Conservation (phyloP, 305 asterid species). For the Rubia balearica region DNA sequence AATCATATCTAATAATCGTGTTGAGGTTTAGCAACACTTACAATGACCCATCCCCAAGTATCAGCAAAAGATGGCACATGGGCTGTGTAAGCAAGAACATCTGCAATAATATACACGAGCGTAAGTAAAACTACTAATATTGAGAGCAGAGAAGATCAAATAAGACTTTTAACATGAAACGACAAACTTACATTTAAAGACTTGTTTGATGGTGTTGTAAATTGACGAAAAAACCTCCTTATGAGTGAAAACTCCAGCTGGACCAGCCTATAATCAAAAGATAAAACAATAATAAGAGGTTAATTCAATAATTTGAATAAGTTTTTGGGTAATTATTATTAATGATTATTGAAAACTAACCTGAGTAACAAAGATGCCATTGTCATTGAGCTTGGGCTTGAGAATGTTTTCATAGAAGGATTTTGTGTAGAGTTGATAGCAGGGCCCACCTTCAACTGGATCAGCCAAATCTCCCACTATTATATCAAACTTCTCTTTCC, state of each 20-base stretch:
- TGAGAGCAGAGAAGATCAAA: too few relatives aligned
- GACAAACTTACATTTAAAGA: slow-evolving; percentile 68
- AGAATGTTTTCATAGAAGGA: slow-evolving; percentile 74
- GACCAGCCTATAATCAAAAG: slow-evolving; percentile 58
- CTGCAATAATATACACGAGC: slow-evolving; percentile 24
- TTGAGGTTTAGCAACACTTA: slow-evolving; percentile 20
- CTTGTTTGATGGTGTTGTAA: slow-evolving; percentile 85
- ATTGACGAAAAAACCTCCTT: slow-evolving; percentile 92
- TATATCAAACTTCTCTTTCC: slow-evolving; percentile 68
- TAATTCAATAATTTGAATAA: background rate
- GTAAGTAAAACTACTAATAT: too few relatives aligned
- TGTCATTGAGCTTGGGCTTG: slow-evolving; percentile 67
- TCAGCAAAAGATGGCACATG: slow-evolving; percentile 98
- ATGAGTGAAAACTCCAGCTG: slow-evolving; percentile 91
- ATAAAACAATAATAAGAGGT: background rate
- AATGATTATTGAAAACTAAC: slow-evolving; percentile 21
- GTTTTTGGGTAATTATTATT: background rate
- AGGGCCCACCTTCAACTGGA: slow-evolving; percentile 99
- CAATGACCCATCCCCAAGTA: slow-evolving; percentile 98
- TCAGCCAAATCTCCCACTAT: slow-evolving; percentile 96
- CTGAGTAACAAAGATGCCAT: slow-evolving; percentile 92
- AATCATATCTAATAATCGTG: background rate
- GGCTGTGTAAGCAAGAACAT: slow-evolving; percentile 89
- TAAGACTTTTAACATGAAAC: too few relatives aligned
- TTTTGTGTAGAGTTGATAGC: slow-evolving; percentile 85